These are phyloP conservation scores for Otatea glauca DNA, from an alignment of 176 grass and related monocot species.

Conservation along the genomic window DNA sequence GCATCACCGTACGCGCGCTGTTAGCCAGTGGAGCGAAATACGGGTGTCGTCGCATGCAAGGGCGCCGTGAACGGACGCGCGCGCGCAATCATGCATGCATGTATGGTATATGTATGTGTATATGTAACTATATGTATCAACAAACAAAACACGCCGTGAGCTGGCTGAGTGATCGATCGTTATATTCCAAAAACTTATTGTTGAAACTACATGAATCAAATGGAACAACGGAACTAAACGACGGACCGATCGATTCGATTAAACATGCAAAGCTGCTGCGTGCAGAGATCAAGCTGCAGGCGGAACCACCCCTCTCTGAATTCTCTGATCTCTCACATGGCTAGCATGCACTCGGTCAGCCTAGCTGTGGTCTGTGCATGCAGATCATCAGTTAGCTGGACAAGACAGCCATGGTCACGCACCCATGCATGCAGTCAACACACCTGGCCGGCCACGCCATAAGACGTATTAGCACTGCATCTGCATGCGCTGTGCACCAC, in stretches of 20 bases:
- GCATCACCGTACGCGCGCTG: not conserved
- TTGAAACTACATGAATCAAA: not conserved
- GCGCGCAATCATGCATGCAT: not conserved
- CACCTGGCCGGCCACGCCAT: not conserved
- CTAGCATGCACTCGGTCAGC: not conserved
- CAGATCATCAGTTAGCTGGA: not conserved
- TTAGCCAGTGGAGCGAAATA: not conserved
- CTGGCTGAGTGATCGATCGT: not conserved
- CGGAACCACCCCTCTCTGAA: not conserved
- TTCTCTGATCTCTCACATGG: not conserved
- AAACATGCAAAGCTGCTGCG: not conserved
- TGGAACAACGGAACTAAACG: not conserved
- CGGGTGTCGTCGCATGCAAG: not conserved
- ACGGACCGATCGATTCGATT: conserved; percentile 3
- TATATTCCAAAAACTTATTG: conserved; percentile 27
- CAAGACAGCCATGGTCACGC: not conserved
- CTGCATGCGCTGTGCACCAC: not conserved
- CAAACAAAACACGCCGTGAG: too few species aligned
- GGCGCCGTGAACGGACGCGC: not conserved
- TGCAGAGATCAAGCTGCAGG: not conserved
- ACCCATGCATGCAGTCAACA: conserved; percentile 31
- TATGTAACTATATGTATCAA: too few species aligned
- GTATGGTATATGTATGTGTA: too few species aligned
- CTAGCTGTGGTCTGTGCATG: not conserved
- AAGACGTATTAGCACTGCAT: not conserved